Base-by-base conservation (phyloP, 257 asterid species). In the Jasminum sambac region DNA sequence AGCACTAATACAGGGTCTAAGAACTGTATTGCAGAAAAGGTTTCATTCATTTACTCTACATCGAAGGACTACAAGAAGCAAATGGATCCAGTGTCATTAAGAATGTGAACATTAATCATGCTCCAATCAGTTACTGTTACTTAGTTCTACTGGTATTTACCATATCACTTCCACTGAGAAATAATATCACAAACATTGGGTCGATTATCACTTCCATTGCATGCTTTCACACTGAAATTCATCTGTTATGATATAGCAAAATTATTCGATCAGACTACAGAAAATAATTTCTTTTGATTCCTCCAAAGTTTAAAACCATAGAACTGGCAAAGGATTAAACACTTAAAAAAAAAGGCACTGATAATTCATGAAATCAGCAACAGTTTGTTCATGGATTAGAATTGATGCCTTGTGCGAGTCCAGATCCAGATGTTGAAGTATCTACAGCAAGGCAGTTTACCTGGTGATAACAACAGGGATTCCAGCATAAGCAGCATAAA, bases 391-490 rank as follows among this genome's bases (percentile, higher is more conserved):
- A 17, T 8, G 5, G 13, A 55, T 21, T 19, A 55, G 62, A 55
- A 11, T 55, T 23, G 7, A 55, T 23, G 13, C 9, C 34, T 21
- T 14, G 23, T 8, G 62, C 62, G 6, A 4, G 62, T 55, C 21
- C 14, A 55, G 62, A 55, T 55, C 36, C 62, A 55, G 11, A 21
- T 50, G 16, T 55, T 23, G 36, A 21, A 23, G 16, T 23, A 9
- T 23, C 30, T 23, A 55, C 62, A 55, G 62, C 34, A 19, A 21
- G 36, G 8, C 36, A 55, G 36, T 55, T 55, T 78, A 90, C 97
- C 91, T 90, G 73, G 97, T 81, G 30, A 90, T 86, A 73, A 90
- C 85, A 63, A 90, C 97, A 19, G 97, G 96, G 48, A 88, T 82
- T 52, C 91, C 95, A 30, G 93, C 76, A 67, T 82, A 72, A 25